Evolutionary conservation across 371 early-diverging fungal species (phyloP).

Genomic region (Rhizomucor pusillus): DNA sequence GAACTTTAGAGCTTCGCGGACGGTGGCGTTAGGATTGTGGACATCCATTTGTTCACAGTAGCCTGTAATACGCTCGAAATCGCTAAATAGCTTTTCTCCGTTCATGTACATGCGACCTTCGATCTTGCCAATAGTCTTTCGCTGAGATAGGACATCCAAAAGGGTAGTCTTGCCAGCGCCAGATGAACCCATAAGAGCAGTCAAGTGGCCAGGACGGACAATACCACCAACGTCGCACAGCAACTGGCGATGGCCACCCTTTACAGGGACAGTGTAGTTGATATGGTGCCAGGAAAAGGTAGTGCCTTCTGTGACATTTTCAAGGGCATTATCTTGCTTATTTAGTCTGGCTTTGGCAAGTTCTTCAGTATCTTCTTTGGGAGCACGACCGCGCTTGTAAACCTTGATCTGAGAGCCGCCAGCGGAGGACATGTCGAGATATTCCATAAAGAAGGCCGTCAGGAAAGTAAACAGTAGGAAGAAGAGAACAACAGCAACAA

Average conservation of each 20-base stretch:
- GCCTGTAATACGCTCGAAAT: constrained; percentile 74
- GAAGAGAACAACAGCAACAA: constrained; percentile 56
- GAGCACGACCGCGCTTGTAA: constrained; percentile 45
- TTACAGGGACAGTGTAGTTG: constrained; percentile 57
- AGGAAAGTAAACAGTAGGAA: constrained; percentile 51
- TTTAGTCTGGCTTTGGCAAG: constrained; percentile 7
- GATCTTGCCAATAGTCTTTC: constrained; percentile 77
- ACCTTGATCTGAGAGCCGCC: constrained; percentile 58
- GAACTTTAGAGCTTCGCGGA: constrained; percentile 74
- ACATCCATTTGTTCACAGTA: constrained; percentile 86
- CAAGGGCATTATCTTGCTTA: constrained; percentile 6
- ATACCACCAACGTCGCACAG: constrained; percentile 55
- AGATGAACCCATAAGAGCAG: constrained; percentile 84
- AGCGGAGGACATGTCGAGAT: constrained; percentile 47
- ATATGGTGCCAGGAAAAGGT: constrained; percentile 61
- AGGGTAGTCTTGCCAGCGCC: constrained; percentile 92
- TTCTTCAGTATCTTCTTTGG: constrained; percentile 25
- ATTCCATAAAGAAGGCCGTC: constrained; percentile 56
- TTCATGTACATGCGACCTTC: constrained; percentile 73
- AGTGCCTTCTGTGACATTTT: constrained; percentile 46
- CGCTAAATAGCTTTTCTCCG: constrained; percentile 46
- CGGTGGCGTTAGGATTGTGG: constrained; percentile 60
- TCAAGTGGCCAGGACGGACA: constrained; percentile 60
- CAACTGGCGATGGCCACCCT: constrained; percentile 52
- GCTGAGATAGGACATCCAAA: constrained; percentile 77